Conservation (phyloP, 129 eudicot genomes). For the Solidago caesia region DNA sequence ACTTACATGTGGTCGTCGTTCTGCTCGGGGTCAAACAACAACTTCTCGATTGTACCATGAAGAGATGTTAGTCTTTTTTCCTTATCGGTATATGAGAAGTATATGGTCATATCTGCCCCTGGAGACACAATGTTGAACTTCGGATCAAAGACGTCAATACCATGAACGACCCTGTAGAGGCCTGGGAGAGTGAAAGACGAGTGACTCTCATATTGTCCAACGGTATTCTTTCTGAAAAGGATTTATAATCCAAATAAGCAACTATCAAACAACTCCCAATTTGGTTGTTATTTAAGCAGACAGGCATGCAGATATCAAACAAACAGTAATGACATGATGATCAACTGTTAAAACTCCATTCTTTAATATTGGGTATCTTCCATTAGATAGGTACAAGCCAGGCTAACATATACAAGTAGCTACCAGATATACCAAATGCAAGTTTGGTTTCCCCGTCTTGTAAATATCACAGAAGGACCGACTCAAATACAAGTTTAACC, state of each 20-base stretch:
- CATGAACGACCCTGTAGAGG: constrained; percentile 93
- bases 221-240: constrained; percentile 72
- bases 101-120: constrained; percentile 87
- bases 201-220: constrained; percentile 98
- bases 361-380: neutral
- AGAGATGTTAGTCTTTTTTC: constrained; percentile 79
- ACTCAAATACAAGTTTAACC: too few relatives aligned
- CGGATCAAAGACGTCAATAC: constrained; percentile 95
- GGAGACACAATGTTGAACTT: constrained; percentile 99
- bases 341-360: neutral
- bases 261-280: neutral
- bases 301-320: neutral
- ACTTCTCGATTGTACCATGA: constrained; percentile 61
- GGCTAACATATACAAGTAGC: neutral
- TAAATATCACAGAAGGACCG: too few relatives aligned
- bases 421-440: neutral
- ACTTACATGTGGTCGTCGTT: constrained; percentile 76
- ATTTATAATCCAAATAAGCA: constrained; percentile 19
- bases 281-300: neutral
- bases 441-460: too few relatives aligned
- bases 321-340: neutral
- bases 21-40: constrained; percentile 81
- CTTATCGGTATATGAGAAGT: constrained; percentile 67
- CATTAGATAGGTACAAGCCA: neutral
- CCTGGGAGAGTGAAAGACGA: constrained; percentile 94